phyloP scores from a whole-genome alignment of 2,329 filamentous ascomycete species.

The Passalora sequoiae region DNA sequence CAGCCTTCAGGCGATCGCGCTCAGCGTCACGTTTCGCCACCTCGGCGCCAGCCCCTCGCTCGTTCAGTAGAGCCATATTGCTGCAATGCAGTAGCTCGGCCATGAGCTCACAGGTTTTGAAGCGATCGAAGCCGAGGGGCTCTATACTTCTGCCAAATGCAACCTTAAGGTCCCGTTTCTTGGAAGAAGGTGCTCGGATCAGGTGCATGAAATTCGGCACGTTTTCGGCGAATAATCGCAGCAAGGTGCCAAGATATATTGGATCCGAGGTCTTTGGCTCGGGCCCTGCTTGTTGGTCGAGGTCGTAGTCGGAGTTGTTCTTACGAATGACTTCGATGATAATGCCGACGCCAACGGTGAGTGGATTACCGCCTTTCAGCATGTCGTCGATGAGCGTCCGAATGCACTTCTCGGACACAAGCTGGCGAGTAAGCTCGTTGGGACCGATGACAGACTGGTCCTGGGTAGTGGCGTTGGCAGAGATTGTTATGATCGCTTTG shows the following conservation, averaged over 20 bases:
- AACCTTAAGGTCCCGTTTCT: constrained; percentile 70
- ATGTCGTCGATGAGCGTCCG: constrained; percentile 83
- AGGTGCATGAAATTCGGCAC: constrained; percentile 92
- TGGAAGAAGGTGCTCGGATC: constrained; percentile 71
- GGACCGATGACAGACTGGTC: constrained; percentile 98
- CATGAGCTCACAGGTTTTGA: constrained; percentile 99
- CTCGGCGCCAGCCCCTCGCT: constrained; percentile 80
- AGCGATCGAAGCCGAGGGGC: constrained; percentile 91
- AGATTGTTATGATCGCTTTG: constrained; percentile 98
- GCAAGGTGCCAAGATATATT: constrained; percentile 87
- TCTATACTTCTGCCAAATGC: constrained; percentile 90
- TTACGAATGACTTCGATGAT: constrained; percentile 98
- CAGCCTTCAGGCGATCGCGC: constrained; percentile 69
- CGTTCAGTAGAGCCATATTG: constrained; percentile 95
- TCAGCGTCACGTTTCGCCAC: constrained; percentile 75
- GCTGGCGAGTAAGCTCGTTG: constrained; percentile 89
- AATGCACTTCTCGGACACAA: constrained; percentile 81
- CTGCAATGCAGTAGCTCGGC: constrained; percentile 95
- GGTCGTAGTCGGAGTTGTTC: constrained; percentile 98
- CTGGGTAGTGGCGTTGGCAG: constrained; percentile 94
- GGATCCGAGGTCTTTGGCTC: constrained; percentile 82
- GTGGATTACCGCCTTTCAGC: constrained; percentile 84
- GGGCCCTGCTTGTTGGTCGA: constrained; percentile 77
- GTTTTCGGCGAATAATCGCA: constrained; percentile 82
- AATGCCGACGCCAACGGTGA: constrained; percentile 95